phyloP scores from a whole-genome alignment of 2,329 filamentous ascomycete genomes.

The Zelopaecilomyces penicillatus region DNA sequence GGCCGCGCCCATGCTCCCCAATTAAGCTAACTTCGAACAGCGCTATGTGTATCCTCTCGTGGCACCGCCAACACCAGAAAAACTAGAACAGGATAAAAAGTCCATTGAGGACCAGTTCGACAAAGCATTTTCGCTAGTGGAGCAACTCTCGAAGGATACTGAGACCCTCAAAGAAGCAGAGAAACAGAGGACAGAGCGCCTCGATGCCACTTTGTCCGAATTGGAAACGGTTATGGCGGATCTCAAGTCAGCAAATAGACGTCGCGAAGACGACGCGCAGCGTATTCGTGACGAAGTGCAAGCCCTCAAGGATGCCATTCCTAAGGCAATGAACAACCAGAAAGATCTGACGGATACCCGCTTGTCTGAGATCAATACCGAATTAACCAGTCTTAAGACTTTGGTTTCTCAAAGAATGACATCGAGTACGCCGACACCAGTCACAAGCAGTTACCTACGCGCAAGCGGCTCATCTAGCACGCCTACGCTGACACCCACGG shows the following conservation, averaged over 20 bases:
- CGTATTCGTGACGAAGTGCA: slow-evolving; percentile 81
- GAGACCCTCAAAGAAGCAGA: slow-evolving; percentile 80
- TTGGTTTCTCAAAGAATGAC: slow-evolving; percentile 61
- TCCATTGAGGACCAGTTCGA: slow-evolving; percentile 90
- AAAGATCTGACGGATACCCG: slow-evolving; percentile 75
- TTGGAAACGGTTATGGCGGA: slow-evolving; percentile 76
- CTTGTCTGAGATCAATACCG: slow-evolving; percentile 74
- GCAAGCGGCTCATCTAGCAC: slow-evolving; percentile 13
- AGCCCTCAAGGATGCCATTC: slow-evolving; percentile 73
- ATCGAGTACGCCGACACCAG: slow-evolving; percentile 20
- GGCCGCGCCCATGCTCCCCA: neutral
- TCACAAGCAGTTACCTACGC: slow-evolving; percentile 15
- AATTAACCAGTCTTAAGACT: slow-evolving; percentile 88
- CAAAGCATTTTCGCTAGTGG: slow-evolving; percentile 80
- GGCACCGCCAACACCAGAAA: slow-evolving; percentile 85
- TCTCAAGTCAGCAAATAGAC: slow-evolving; percentile 70
- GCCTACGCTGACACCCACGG: slow-evolving; percentile 16
- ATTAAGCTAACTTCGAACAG: slow-evolving; percentile 33
- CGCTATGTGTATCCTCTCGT: slow-evolving; percentile 89
- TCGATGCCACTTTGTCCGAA: slow-evolving; percentile 74
- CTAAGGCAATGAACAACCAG: slow-evolving; percentile 79
- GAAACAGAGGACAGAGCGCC: slow-evolving; percentile 69
- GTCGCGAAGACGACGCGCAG: slow-evolving; percentile 80
- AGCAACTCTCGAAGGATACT: slow-evolving; percentile 87
- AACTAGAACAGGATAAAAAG: slow-evolving; percentile 89